phyloP scores from a whole-genome alignment of 1,284 basidiomycete species.

The Ganoderma meredithae region DNA sequence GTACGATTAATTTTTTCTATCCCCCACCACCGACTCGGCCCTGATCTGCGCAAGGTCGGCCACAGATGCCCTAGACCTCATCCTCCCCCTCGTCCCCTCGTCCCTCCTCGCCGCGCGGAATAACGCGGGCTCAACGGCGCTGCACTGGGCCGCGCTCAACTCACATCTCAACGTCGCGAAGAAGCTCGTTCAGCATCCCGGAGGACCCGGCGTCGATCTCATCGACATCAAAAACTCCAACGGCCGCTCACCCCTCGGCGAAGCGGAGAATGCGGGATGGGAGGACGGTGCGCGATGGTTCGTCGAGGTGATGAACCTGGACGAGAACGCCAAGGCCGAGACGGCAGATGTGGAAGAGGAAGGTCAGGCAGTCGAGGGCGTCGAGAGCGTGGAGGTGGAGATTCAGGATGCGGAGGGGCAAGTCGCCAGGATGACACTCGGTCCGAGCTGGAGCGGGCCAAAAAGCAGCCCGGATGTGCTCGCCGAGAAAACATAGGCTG shows the following conservation, averaged over 20 bases:
- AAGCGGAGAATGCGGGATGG: slow-evolving; percentile 80
- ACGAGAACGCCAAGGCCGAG: slow-evolving; percentile 52
- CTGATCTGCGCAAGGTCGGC: slow-evolving; percentile 55
- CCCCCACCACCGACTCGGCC: not conserved
- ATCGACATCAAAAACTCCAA: slow-evolving; percentile 78
- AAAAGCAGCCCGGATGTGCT: not conserved
- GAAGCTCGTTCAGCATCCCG: slow-evolving; percentile 66
- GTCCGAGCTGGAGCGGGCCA: not conserved
- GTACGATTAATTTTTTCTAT: slow-evolving; percentile 48
- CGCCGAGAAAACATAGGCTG: slow-evolving; percentile 1
- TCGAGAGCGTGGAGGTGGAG: slow-evolving; percentile 55
- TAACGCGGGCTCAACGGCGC: slow-evolving; percentile 74
- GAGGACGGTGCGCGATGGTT: slow-evolving; percentile 84
- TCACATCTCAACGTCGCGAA: slow-evolving; percentile 73
- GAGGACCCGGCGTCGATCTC: slow-evolving; percentile 65
- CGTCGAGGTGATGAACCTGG: slow-evolving; percentile 77
- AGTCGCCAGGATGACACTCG: slow-evolving; percentile 12
- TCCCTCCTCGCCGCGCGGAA: slow-evolving; percentile 70
- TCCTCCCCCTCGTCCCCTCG: slow-evolving; percentile 70
- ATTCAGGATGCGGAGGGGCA: slow-evolving; percentile 15
- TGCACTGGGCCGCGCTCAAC: slow-evolving; percentile 92
- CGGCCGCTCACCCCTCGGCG: slow-evolving; percentile 75
- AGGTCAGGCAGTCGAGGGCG: slow-evolving; percentile 41
- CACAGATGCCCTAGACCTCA: slow-evolving; percentile 74
- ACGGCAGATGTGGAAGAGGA: slow-evolving; percentile 34